Base-by-base conservation (phyloP, 2,329 filamentous ascomycete species). In the Microcyclosporella mali region DNA sequence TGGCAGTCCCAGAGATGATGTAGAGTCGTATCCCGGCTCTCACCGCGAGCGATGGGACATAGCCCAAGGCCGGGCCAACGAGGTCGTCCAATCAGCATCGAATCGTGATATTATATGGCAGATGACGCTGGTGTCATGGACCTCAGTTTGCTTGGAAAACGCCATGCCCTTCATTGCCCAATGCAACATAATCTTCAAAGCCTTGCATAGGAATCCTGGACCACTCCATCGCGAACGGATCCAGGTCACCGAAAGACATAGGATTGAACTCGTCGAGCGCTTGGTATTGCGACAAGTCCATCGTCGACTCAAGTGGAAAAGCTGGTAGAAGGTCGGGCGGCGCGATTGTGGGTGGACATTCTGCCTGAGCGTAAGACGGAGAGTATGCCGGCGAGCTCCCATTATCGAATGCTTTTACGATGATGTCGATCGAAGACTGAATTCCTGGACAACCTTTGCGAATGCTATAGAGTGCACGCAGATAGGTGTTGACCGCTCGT, bases 381-480 rank as follows among this genome's bases (percentile, higher is more conserved):
- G 12, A 18, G 29, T 33, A 30, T 9, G 16, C 15, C 10, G 10
- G 14, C 37, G 37, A 33, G 12, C 10, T 34, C 39, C 16, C 32
- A 25, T 4, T 27, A 27, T 41, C 35, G n/a, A 45, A 37, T n/a
- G 19, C 38, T 8, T 49, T 40, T 4, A 49, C 33, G 34, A 64
- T 62, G 17, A 64, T 63, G 18, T 63, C 55, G 7, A 65, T 45
- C 39, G 60, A 63, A 2, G 55, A 38, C 36, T 61, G 53, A 1
- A 63, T 46, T 0, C 60, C 42, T 2, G 55, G 60, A 47, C 60
- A 65, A 9, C 46, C 53, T 10, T 32, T 49, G 15, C 50, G 46
- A 2, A 54, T 55, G 7, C 43, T 44, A 7, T 55, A 50, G 3
- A 64, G 46, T 1, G 56, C 54, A 11, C 57, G 54, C 6, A 62